These are phyloP conservation scores for Tulasnella sp. DNA, from an alignment of 768 basidiomycete species.

Conservation along the genomic window DNA sequence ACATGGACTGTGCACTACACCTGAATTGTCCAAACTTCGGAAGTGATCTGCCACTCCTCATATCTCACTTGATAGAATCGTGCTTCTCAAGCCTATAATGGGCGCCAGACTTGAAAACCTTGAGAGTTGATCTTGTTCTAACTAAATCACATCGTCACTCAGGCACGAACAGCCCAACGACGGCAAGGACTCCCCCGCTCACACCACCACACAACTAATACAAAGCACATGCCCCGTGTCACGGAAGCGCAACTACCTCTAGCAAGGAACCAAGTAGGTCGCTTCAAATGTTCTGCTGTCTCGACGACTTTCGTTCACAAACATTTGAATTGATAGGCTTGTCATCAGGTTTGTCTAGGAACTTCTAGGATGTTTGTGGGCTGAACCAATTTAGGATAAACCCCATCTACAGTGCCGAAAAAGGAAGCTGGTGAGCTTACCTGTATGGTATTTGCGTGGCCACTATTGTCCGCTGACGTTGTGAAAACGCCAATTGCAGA, in stretches of 20 bases:
- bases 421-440: neutral
- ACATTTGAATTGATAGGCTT: neutral
- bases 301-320: neutral
- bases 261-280: neutral
- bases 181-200: no score
- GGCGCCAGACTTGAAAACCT: no score
- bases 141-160: no score
- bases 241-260: neutral
- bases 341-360: neutral
- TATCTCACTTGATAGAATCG: no score
- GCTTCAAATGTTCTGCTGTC: neutral
- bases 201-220: neutral
- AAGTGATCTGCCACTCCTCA: no score
- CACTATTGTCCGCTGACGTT: neutral
- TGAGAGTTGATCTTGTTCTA: no score
- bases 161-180: no score
- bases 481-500: neutral
- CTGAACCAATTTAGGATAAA: neutral
- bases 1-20: no score
- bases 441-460: neutral
- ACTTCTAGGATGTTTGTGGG: neutral
- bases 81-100: no score
- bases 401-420: neutral
- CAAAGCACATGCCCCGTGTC: neutral
- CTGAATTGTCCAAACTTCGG: no score